phyloP scores from a whole-genome alignment of 805 yeast species.

The Tetrapisispora iriomotensis region DNA sequence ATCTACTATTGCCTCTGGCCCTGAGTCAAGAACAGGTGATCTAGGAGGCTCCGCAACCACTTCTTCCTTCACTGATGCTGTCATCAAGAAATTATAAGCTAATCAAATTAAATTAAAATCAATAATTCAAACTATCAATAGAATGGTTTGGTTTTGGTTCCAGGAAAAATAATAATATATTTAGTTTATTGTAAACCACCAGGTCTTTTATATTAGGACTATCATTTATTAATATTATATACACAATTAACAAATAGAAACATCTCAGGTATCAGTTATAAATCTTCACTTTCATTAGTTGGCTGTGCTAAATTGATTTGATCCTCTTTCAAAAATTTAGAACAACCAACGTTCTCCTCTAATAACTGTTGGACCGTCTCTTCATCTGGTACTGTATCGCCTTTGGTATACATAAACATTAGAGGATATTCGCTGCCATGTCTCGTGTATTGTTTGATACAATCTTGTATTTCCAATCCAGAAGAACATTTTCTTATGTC shows the following conservation, averaged over 20 bases:
- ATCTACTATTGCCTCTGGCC: conserved; percentile 85
- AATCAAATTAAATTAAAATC: neutral
- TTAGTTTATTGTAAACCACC: neutral
- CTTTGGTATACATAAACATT: conserved; percentile 23
- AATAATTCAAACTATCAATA: neutral
- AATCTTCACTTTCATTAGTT: neutral
- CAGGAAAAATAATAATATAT: neutral
- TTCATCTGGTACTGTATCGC: conserved; percentile 13
- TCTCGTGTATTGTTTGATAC: conserved; percentile 17
- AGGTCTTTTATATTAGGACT: neutral
- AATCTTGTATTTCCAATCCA: conserved; percentile 13
- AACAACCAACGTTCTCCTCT: conserved; percentile 17
- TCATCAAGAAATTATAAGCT: conserved; percentile 44
- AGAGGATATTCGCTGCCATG: conserved; percentile 23
- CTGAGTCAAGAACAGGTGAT: conserved; percentile 94
- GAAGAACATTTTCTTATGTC: conserved; percentile 12
- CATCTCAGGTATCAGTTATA: neutral
- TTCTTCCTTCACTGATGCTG: conserved; percentile 81
- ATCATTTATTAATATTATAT: neutral
- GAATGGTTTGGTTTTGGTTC: neutral
- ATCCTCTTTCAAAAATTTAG: conserved; percentile 14
- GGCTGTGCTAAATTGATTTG: conserved; percentile 7
- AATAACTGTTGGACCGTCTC: conserved; percentile 9
- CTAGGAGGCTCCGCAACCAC: conserved; percentile 83
- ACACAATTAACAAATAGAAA: neutral